A percentile compares a stretch with the other conserved stretches of the same genome.
phyloP scores from a whole-genome alignment of 1,139 yeast genomes.

The Candida pseudoviswanathii region DNA sequence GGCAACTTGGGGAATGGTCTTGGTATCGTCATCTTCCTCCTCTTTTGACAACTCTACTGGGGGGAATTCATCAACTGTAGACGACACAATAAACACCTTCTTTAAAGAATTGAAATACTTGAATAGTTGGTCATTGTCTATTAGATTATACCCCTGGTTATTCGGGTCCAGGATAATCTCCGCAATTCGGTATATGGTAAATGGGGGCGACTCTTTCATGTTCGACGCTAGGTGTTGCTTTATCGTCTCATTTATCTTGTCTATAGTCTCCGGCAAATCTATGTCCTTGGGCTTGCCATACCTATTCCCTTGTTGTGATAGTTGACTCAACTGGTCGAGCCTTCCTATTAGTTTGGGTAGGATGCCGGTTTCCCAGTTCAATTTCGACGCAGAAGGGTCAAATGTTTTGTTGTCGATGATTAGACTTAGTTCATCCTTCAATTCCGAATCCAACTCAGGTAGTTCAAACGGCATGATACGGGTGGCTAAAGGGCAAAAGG shows the following conservation, averaged over 20 bases:
- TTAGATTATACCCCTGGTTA: slow-evolving; percentile 32
- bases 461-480: slow-evolving; percentile 4
- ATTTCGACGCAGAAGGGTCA: slow-evolving; percentile 4
- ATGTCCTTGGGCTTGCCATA: slow-evolving; percentile 18
- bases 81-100: slow-evolving; percentile 31
- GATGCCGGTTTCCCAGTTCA: slow-evolving; percentile 14
- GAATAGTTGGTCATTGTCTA: slow-evolving; percentile 25
- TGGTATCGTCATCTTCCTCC: neutral
- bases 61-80: slow-evolving; percentile 30
- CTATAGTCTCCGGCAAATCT: slow-evolving; percentile 5
- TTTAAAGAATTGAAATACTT: slow-evolving; percentile 35
- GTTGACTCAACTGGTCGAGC: slow-evolving; percentile 16
- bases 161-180: slow-evolving; percentile 51
- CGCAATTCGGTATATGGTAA: slow-evolving; percentile 56
- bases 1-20: slow-evolving; percentile 13
- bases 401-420: slow-evolving; percentile 11
- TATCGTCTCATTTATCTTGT: slow-evolving; percentile 12
- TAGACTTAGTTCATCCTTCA: slow-evolving; percentile 6
- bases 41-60: neutral
- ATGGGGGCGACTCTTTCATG: slow-evolving; percentile 52
- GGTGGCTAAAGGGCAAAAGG: neutral
- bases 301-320: slow-evolving; percentile 14
- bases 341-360: slow-evolving; percentile 14
- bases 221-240: slow-evolving; percentile 20
- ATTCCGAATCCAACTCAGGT: slow-evolving; percentile 14